Evolutionary conservation across 768 basidiomycete species (phyloP), one percentile per base, ranked within the genome.

Genomic region (Collybia sordida): DNA sequence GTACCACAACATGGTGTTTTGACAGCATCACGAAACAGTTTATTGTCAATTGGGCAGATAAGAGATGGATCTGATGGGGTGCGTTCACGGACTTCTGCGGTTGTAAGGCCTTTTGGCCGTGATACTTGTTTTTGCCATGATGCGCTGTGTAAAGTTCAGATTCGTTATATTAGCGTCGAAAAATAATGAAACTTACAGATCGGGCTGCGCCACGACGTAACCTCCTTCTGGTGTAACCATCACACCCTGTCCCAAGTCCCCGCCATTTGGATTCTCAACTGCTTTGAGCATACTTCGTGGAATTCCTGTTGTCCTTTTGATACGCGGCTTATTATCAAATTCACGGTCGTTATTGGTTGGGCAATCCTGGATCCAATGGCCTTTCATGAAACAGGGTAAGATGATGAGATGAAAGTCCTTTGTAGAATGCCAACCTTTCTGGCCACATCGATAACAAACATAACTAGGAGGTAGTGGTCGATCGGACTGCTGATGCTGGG

Each of bases 171-270:
- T 18, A 23, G 21, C 24, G 9, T 17, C 41, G 37, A 42, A 22
- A 38, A 43, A 19, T n/a, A 31, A 15, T 39, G 48, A 19, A 38
- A 81, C 93, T 62, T 70, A 98, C 96, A 84, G 81, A 70, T 99
- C 97, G 0, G 97, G 95, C 62, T 98, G 89, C 1, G 96, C 96
- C 35, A 96, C 89, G 17, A 99, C 97, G 69, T 96, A 98, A 31
- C 93, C 93, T 53, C 97, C 97, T 65, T 99, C 97, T 0, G 96
- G 94, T 2, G 96, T 98, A 52, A 99, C 89, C 97, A 99, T 99
- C 42, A 98, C 85, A 17, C 96, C 95, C 59, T 88, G 86, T 5
- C 83, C 81, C 22, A 88, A 70, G 50, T 85, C 83, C 18, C 80
- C 85, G 49, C 67, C 70, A 45, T 79, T 81, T 9, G 93, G 93